Percentiles rank a stretch among this genome's conserved stretches.
Evolutionary conservation across 768 basidiomycete species (phyloP).

Genomic region (Kwoniella sp.): DNA sequence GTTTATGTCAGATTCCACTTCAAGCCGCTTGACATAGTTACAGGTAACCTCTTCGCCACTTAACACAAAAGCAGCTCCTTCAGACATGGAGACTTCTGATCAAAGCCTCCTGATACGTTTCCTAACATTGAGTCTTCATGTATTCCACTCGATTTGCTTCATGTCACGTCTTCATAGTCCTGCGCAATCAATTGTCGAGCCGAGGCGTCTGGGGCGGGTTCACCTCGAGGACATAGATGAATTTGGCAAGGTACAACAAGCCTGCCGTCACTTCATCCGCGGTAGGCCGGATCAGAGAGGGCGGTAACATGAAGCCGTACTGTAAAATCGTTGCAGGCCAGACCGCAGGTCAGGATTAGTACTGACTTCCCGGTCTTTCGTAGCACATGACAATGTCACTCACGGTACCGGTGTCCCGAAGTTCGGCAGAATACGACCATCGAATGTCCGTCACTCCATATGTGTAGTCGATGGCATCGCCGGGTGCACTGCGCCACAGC

Average conservation of each 20-base stretch:
- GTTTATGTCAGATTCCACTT: no score
- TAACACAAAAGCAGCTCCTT: no score
- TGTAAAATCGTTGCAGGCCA: slow-evolving; percentile 40
- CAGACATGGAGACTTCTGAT: no score
- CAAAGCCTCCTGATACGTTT: no score
- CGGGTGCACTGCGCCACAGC: slow-evolving; percentile 58
- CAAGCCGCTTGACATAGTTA: no score
- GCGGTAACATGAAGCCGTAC: slow-evolving; percentile 78
- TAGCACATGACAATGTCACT: no score
- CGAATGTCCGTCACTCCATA: slow-evolving; percentile 65
- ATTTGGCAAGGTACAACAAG: slow-evolving; percentile 69
- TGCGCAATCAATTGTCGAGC: background rate
- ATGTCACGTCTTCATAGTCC: no score
- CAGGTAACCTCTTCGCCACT: no score
- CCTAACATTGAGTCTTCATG: no score
- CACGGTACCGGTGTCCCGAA: slow-evolving; percentile 73
- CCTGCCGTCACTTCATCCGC: slow-evolving; percentile 75
- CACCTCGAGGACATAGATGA: slow-evolving; percentile 62
- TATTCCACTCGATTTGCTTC: no score
- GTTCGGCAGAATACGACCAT: slow-evolving; percentile 67
- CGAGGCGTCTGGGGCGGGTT: slow-evolving; percentile 13
- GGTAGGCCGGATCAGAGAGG: slow-evolving; percentile 72
- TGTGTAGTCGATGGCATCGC: slow-evolving; percentile 70
- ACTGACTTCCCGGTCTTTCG: background rate
- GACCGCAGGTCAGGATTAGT: slow-evolving; percentile 1